A percentile compares a stretch with the other conserved stretches of the same genome.
Conservation (phyloP, 2,329 filamentous ascomycete genomes). For the Hypoxylon sp. region DNA sequence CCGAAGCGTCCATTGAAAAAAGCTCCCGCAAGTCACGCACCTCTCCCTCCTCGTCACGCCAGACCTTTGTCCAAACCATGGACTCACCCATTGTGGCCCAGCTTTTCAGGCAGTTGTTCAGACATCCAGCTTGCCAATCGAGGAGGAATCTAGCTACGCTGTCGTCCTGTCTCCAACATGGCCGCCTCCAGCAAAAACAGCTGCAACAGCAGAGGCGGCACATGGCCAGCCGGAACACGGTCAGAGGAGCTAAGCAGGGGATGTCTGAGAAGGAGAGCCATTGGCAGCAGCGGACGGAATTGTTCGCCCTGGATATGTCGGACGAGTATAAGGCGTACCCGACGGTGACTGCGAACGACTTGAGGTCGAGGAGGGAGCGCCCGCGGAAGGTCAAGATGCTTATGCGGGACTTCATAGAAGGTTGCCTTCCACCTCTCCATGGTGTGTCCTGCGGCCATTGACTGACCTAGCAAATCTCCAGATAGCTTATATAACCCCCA, state of each 20-base stretch:
- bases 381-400: constrained; percentile 96
- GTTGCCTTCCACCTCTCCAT: constrained; percentile 60
- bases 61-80: constrained; percentile 66
- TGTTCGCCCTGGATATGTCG: constrained; percentile 81
- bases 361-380: constrained; percentile 80
- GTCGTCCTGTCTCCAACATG: constrained; percentile 58
- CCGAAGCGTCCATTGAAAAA: constrained; percentile 37
- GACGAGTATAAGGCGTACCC: constrained; percentile 88
- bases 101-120: constrained; percentile 88
- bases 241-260: constrained; percentile 50
- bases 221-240: constrained; percentile 50
- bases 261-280: constrained; percentile 70
- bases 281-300: constrained; percentile 88
- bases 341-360: constrained; percentile 84
- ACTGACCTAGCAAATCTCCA: constrained; percentile 56
- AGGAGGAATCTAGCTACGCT: constrained; percentile 61
- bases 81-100: constrained; percentile 84
- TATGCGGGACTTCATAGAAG: constrained; percentile 97
- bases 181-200: constrained; percentile 56
- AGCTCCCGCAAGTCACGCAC: constrained; percentile 16
- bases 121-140: constrained; percentile 76
- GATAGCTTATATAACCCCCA: constrained; percentile 95
- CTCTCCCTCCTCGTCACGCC: constrained; percentile 24
- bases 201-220: constrained; percentile 53
- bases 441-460: neutral